A percentile compares a stretch with the other conserved stretches of the same genome.
Evolutionary conservation across 306 rosid species (phyloP).

Genomic region (Quercus glauca): DNA sequence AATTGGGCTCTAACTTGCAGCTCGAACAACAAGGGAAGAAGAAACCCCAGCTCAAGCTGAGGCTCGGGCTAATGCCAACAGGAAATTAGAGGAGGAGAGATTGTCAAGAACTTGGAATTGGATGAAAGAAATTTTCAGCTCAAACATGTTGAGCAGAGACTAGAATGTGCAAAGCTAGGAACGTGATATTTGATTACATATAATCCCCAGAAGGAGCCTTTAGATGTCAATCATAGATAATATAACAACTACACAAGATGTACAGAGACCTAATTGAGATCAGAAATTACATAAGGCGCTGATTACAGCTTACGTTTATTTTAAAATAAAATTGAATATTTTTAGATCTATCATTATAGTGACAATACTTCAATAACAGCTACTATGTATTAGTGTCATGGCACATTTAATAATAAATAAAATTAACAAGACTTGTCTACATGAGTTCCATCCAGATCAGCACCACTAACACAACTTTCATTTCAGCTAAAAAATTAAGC

Average conservation of each 20-base stretch:
- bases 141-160: conserved; percentile 7
- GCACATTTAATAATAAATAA: background rate
- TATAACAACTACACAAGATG: background rate
- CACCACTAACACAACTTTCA: no score
- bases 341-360: background rate
- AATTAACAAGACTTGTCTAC: background rate
- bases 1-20: conserved; percentile 22
- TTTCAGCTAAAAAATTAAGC: background rate
- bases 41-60: conserved; percentile 73
- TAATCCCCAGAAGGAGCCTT: background rate
- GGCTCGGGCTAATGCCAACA: conserved; percentile 56
- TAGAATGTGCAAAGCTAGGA: background rate
- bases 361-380: background rate
- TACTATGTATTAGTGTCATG: background rate
- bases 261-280: background rate
- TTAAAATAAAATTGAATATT: background rate
- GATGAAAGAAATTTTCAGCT: conserved; percentile 29
- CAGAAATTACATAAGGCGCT: background rate
- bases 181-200: background rate
- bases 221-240: background rate
- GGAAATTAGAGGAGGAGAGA: conserved; percentile 46
- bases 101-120: conserved; percentile 48
- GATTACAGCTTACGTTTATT: background rate
- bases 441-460: background rate
- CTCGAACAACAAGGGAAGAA: conserved; percentile 30